A percentile compares a stretch with the other conserved stretches of the same genome.
Conservation (phyloP, 768 basidiomycete species). For the Boletus huronensis region DNA sequence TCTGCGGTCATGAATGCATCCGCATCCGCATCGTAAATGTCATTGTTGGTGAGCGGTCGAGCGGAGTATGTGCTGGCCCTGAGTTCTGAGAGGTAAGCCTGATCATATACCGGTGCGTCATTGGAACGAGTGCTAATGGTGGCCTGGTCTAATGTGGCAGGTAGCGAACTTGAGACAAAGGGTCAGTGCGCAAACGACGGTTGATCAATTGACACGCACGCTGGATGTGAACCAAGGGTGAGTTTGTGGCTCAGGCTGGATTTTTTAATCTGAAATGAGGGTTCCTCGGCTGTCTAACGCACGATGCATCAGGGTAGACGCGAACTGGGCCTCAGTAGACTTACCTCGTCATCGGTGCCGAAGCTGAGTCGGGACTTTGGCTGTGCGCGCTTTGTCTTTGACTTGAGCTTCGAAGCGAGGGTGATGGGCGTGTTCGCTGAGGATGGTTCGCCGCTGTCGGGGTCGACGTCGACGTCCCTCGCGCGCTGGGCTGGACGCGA, state of each 20-base stretch:
- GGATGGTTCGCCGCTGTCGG: conserved; percentile 20
- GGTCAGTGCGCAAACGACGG: conserved; percentile 5
- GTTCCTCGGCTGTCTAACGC: conserved; percentile 52
- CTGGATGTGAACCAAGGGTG: conserved; percentile 51
- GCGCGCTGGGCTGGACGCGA: conserved; percentile 38
- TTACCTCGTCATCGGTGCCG: conserved; percentile 66
- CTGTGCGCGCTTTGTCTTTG: conserved; percentile 62
- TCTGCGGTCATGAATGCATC: conserved; percentile 47
- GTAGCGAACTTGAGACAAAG: conserved; percentile 32
- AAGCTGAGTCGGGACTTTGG: conserved; percentile 74
- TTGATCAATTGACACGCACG: conserved; percentile 33
- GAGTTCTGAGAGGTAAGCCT: conserved; percentile 70
- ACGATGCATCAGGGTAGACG: conserved; percentile 27
- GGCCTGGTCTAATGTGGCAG: conserved; percentile 52
- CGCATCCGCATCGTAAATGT: conserved; percentile 47
- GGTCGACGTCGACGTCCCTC: conserved; percentile 37
- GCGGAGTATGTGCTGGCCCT: conserved; percentile 71
- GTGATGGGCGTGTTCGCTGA: conserved; percentile 49
- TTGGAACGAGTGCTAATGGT: conserved; percentile 44
- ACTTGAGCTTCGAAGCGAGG: conserved; percentile 66
- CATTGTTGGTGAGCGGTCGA: conserved; percentile 41
- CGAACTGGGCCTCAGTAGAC: conserved; percentile 18
- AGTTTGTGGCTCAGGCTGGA: conserved; percentile 70
- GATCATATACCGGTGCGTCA: conserved; percentile 63
- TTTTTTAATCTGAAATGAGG: conserved; percentile 78